phyloP scores from a whole-genome alignment of 2,329 filamentous ascomycete species.

The Apiospora arundinis region DNA sequence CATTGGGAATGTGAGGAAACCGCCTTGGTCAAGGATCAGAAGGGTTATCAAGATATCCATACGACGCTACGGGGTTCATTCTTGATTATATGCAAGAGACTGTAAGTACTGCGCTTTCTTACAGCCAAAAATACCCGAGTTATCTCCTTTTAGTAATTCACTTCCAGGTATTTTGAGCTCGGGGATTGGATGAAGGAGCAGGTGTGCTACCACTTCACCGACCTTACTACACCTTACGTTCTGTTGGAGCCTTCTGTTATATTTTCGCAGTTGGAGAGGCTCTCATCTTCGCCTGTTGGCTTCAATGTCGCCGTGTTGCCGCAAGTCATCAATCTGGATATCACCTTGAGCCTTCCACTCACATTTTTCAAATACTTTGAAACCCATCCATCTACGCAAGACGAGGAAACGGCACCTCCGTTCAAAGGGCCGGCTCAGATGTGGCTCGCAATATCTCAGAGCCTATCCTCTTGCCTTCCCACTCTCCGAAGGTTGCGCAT shows the following conservation, averaged over 20 bases:
- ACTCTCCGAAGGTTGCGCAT: neutral
- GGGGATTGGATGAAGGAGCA: neutral
- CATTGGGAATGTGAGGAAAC: neutral
- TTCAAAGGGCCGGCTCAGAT: neutral
- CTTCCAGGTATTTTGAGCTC: neutral
- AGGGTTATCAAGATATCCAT: neutral
- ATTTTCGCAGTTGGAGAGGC: too few relatives aligned
- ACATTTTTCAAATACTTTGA: neutral
- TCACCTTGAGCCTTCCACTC: neutral
- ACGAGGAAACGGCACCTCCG: neutral
- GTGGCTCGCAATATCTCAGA: neutral
- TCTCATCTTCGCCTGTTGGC: neutral
- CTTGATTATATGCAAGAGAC: neutral
- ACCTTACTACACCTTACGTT: neutral
- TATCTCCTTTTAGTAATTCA: too few relatives aligned
- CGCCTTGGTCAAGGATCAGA: neutral
- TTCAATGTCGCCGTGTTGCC: neutral
- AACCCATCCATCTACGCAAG: neutral
- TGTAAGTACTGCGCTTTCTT: neutral
- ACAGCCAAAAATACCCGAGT: accelerated
- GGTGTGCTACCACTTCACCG: neutral
- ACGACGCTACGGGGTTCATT: neutral
- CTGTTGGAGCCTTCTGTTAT: neutral
- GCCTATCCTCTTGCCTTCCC: neutral
- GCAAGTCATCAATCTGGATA: neutral